phyloP scores from a whole-genome alignment of 2,329 filamentous ascomycete genomes.

The Alternaria alternata region DNA sequence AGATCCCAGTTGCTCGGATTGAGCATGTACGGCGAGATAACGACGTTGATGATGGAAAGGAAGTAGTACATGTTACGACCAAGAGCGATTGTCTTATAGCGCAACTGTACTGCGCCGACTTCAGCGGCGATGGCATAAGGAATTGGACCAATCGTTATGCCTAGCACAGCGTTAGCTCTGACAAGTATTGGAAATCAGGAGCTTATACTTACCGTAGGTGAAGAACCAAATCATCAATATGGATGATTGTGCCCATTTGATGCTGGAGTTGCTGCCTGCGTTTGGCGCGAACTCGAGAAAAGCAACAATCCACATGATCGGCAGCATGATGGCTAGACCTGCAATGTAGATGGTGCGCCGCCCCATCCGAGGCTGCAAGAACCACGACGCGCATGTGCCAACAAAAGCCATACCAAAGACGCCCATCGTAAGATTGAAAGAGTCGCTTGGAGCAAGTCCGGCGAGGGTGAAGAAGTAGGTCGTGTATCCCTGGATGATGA shows the following conservation, averaged over 20 bases:
- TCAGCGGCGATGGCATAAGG: constrained; percentile 86
- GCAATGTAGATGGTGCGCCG: constrained; percentile 76
- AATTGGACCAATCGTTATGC: constrained; percentile 80
- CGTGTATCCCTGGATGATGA: constrained; percentile 22
- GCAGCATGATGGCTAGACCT: constrained; percentile 64
- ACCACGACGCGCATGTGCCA: constrained; percentile 76
- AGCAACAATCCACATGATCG: constrained; percentile 69
- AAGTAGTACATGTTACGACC: constrained; percentile 77
- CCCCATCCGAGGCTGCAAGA: constrained; percentile 76
- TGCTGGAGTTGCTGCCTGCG: constrained; percentile 52
- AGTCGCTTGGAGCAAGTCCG: constrained; percentile 46
- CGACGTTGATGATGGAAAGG: constrained; percentile 75
- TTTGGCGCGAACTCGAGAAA: constrained; percentile 67
- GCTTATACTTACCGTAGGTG: constrained; percentile 67
- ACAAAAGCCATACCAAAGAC: constrained; percentile 63
- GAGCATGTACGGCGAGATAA: constrained; percentile 21
- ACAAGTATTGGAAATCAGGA: not conserved
- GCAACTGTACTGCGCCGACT: constrained; percentile 77
- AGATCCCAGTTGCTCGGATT: constrained; percentile 55
- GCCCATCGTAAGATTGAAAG: constrained; percentile 56
- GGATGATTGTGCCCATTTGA: constrained; percentile 21
- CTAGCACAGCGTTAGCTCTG: not conserved
- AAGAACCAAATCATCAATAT: constrained; percentile 55
- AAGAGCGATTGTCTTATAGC: constrained; percentile 87
- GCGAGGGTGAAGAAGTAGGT: constrained; percentile 55